These are phyloP conservation scores for Sclerospora graminicola DNA, from an alignment of 352 stramenopile species.

Conservation along the genomic window DNA sequence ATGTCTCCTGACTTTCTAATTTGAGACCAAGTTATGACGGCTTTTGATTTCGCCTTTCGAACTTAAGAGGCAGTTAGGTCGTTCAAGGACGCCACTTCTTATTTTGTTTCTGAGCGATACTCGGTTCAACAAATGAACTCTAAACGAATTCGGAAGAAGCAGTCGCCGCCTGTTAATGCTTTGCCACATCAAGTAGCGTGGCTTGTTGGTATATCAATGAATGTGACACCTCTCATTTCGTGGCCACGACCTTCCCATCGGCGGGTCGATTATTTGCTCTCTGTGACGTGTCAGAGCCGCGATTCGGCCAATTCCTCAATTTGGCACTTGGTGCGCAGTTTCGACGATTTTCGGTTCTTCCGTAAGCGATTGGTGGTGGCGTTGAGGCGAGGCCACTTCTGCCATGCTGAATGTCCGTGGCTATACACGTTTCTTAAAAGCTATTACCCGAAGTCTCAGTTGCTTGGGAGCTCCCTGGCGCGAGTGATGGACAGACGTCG, in stretches of 20 bases:
- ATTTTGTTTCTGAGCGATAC: too few species aligned
- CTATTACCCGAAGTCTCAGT: constrained; percentile 32
- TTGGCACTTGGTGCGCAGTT: constrained; percentile 30
- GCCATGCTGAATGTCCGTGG: constrained; percentile 37
- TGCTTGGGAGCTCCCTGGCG: constrained; percentile 18
- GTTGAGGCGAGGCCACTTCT: constrained; percentile 34
- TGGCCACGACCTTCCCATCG: constrained; percentile 7
- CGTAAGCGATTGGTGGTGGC: constrained; percentile 21
- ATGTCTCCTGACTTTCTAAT: too few species aligned
- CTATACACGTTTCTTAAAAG: constrained; percentile 39
- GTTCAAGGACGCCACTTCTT: too few species aligned
- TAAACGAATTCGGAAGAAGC: constrained; percentile 16
- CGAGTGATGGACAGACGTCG: constrained; percentile 23
- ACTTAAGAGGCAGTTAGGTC: too few species aligned
- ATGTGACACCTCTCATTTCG: constrained; percentile 11
- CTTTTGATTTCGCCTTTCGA: too few species aligned
- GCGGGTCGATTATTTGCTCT: constrained; percentile 23
- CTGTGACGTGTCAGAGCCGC: constrained; percentile 9
- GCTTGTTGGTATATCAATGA: constrained; percentile 21
- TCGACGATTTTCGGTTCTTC: constrained; percentile 35
- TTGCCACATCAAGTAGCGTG: constrained; percentile 19
- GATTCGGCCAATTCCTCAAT: constrained; percentile 5
- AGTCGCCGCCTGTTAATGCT: constrained; percentile 4
- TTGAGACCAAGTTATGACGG: too few species aligned
- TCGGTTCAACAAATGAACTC: constrained; percentile 6